Evolutionary conservation across 1,284 basidiomycete species (phyloP), one percentile per base, ranked within the genome.

Genomic region (Filobasidium uniguttulatum): DNA sequence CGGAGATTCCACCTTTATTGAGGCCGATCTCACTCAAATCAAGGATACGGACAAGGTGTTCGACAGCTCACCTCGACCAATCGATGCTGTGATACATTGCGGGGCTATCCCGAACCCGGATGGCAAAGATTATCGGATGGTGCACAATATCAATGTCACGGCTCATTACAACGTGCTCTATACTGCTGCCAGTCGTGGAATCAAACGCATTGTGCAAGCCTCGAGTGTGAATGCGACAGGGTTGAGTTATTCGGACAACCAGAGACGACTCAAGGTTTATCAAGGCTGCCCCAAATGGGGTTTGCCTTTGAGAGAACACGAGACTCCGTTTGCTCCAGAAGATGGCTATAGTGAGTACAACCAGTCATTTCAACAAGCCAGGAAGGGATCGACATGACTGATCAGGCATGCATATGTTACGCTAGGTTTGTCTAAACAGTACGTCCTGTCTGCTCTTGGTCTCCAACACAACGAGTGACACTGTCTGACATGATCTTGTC

Each of bases 81-180:
- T 59, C 46, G 62, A 68, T 46, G 67, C 59, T 14, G 60, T 69
- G 8, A 62, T 71, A 25, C 70, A 71, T 52, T 56, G 70, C 14
- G 66, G 62, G 12, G 66, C 66, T 3, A 64, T 65, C 17, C 65
- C 67, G 1, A 49, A 60, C 38, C 68, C 68, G 12, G 44, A 45
- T 2, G 52, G 50, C 34, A 43, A 51, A 19, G 62, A 67, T 44
- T 51, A 61, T 9, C 49, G 63, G 14, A 46, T 55, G n/a, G 56
- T 64, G 15, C 67, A 70, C 57, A 64, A 65, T 44, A 61, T 59
- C 41, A 71, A 71, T 49, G 63, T 64, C 5, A 55, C 55, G 12
- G 44, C 51, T 5, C 55, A 49, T 28, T 68, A 64, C 56, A 67
- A 67, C 51, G 61, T 68, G 1, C 28, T 69, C n/a, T 55, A 63